phyloP scores from a whole-genome alignment of 306 rosid genomes.

The Acacia confusa region DNA sequence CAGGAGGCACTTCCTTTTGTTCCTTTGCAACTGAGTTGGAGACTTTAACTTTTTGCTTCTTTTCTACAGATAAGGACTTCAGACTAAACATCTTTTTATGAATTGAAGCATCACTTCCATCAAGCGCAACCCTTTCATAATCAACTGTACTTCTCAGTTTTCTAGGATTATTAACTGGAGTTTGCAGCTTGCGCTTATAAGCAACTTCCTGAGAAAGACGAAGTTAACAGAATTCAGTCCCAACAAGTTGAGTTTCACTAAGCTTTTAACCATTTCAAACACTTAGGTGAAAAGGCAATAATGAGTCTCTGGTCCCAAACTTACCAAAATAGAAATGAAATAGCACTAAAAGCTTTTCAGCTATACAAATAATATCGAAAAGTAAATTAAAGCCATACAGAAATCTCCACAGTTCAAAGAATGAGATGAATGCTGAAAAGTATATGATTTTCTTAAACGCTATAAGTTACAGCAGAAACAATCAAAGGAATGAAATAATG shows the following conservation, averaged over 20 bases:
- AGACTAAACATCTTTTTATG: conserved; percentile 42
- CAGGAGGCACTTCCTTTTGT: conserved; percentile 39
- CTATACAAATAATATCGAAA: not conserved
- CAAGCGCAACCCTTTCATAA: conserved; percentile 27
- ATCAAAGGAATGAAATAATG: conserved; percentile 2
- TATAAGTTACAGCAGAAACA: not conserved
- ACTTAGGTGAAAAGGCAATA: not conserved
- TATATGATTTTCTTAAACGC: not conserved
- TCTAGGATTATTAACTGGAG: conserved; percentile 34
- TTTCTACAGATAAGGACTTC: conserved; percentile 39
- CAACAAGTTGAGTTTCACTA: not conserved
- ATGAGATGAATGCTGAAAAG: not conserved
- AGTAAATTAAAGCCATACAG: not conserved
- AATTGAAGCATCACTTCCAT: conserved; percentile 31
- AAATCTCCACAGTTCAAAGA: conserved; percentile 1
- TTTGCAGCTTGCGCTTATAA: conserved; percentile 43
- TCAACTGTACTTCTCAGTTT: conserved; percentile 25
- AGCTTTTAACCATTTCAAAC: not conserved
- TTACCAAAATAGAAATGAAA: not conserved
- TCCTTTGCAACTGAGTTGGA: conserved; percentile 34
- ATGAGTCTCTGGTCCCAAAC: not conserved
- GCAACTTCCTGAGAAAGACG: conserved; percentile 45
- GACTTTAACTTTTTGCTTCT: conserved; percentile 41
- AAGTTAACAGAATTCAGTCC: conserved; percentile 14
- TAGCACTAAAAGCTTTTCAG: conserved; percentile 5